phyloP scores from a whole-genome alignment of 1,284 basidiomycete species.

The Sporisorium reilianum region DNA sequence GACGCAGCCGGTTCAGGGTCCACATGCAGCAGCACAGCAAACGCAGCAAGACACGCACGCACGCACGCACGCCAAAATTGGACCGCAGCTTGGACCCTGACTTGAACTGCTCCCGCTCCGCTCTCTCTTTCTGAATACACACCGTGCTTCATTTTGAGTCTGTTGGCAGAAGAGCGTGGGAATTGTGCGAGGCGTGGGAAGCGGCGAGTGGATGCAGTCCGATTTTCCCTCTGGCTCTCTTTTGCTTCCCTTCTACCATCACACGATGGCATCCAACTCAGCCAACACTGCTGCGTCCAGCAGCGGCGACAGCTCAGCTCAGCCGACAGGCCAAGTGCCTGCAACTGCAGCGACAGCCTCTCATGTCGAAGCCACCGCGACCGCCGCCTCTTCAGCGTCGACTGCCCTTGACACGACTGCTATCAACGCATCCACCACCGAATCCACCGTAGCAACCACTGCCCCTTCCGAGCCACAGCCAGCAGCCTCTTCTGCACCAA shows the following conservation, averaged over 20 bases:
- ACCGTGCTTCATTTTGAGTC: too few species aligned
- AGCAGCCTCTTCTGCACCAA: neutral
- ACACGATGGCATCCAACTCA: neutral
- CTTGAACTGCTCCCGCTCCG: neutral
- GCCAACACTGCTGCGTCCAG: neutral
- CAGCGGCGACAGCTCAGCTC: neutral
- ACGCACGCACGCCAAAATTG: too few species aligned
- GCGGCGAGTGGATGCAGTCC: too few species aligned
- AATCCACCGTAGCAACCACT: neutral
- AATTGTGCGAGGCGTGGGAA: too few species aligned
- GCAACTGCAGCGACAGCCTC: neutral
- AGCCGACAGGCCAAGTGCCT: neutral
- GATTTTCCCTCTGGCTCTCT: too few species aligned
- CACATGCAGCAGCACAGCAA: constrained; percentile 5
- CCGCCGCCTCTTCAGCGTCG: neutral
- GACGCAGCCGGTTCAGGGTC: constrained; percentile 7
- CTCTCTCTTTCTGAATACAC: too few species aligned
- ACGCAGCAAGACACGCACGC: neutral
- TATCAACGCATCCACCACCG: neutral
- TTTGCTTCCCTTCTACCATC: too few species aligned
- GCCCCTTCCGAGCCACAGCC: neutral
- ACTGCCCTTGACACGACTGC: neutral
- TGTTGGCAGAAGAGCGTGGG: too few species aligned
- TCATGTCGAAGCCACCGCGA: neutral
- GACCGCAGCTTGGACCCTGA: constrained; percentile 1